phyloP scores from a whole-genome alignment of 2,329 filamentous ascomycete species.

The Trichophyton verrucosum region DNA sequence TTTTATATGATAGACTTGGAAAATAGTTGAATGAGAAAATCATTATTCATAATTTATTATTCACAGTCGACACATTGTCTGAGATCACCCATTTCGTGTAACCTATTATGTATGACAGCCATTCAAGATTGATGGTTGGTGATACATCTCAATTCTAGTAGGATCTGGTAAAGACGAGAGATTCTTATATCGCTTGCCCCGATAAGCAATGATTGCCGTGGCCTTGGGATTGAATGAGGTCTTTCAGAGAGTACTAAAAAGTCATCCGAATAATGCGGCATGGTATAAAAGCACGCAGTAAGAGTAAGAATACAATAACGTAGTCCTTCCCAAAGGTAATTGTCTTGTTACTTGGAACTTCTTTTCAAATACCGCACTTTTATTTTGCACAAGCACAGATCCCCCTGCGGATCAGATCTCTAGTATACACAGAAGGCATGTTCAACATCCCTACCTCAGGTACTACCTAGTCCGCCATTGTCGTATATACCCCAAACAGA shows the following conservation, averaged over 20 bases:
- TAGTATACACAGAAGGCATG: not conserved
- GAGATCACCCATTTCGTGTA: not conserved
- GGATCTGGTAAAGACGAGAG: too few relatives aligned
- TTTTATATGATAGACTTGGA: not conserved
- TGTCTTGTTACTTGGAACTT: not conserved
- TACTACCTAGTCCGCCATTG: not conserved
- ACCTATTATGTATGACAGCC: not conserved
- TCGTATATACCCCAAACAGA: not conserved
- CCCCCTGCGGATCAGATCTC: not conserved
- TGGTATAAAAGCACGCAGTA: too few relatives aligned
- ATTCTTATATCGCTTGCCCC: too few relatives aligned
- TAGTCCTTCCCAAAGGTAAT: not conserved
- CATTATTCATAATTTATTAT: not conserved
- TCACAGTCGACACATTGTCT: too few relatives aligned
- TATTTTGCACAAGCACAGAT: not conserved
- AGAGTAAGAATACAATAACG: too few relatives aligned
- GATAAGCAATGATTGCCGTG: too few relatives aligned
- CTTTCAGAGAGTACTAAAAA: too few relatives aligned
- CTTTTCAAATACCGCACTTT: not conserved
- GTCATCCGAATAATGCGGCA: too few relatives aligned
- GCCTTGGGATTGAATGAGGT: too few relatives aligned
- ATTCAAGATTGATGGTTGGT: too few relatives aligned
- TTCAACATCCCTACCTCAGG: not conserved
- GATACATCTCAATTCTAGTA: too few relatives aligned
- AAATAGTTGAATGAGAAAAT: constrained; percentile 1